Percentiles rank a stretch among this genome's conserved stretches.
Conservation (phyloP, 441 rosid genomes). For the Macaranga tanarius region DNA sequence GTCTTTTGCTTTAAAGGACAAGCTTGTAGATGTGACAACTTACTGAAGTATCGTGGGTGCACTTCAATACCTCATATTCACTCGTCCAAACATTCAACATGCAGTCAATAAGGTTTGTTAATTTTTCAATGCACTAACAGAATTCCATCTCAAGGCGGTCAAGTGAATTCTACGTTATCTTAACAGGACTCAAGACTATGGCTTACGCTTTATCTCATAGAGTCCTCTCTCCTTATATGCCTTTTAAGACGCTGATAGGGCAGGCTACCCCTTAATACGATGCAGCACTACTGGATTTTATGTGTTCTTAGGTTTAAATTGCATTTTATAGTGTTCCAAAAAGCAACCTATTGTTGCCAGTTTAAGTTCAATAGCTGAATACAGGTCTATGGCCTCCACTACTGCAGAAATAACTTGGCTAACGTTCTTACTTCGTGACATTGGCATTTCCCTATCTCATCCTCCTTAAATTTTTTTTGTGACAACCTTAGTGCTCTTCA, state of each 20-base stretch:
- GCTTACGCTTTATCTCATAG: neutral
- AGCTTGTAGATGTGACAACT: neutral
- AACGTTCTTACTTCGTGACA: neutral
- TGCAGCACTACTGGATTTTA: neutral
- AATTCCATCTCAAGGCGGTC: neutral
- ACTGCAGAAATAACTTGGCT: neutral
- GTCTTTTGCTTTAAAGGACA: neutral
- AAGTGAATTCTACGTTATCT: neutral
- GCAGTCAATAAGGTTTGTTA: neutral
- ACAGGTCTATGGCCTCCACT: neutral
- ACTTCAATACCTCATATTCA: neutral
- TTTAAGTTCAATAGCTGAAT: neutral
- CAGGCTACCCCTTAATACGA: neutral
- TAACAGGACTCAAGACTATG: neutral
- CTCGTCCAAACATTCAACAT: neutral
- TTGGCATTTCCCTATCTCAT: neutral
- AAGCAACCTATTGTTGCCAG: neutral
- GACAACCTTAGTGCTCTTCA: no score
- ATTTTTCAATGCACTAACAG: neutral
- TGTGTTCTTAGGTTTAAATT: neutral
- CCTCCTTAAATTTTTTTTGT: no score
- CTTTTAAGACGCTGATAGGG: neutral
- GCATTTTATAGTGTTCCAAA: neutral
- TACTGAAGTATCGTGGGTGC: neutral
- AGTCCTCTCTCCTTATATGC: neutral